phyloP scores from a whole-genome alignment of 75 land plant genomes.

The Azolla pinnata region DNA sequence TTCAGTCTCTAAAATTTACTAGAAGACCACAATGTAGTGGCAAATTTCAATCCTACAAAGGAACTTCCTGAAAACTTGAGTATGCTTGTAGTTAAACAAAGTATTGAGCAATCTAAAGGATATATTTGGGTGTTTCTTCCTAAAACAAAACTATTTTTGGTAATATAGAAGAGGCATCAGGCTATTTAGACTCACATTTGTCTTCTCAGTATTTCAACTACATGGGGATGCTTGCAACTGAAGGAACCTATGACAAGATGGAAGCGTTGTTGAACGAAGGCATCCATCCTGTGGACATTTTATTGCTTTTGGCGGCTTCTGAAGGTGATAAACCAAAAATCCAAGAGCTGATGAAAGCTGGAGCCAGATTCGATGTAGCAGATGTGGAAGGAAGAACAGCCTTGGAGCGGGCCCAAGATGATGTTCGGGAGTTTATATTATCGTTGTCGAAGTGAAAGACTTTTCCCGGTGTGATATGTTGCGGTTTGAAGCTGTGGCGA shows the following conservation, averaged over 20 bases:
- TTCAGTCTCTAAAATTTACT: no score
- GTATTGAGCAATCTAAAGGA: no score
- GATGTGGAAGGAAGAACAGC: slow-evolving; percentile 84
- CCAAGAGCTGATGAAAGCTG: slow-evolving; percentile 81
- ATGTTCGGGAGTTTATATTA: slow-evolving; percentile 59
- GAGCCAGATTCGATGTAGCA: slow-evolving; percentile 61
- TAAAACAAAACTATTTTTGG: no score
- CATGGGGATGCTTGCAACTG: slow-evolving; percentile 99
- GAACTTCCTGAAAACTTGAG: no score
- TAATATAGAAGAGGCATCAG: no score
- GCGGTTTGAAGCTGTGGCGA: no score
- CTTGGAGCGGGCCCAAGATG: slow-evolving; percentile 61
- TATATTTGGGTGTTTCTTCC: no score
- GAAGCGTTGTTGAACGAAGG: slow-evolving; percentile 68
- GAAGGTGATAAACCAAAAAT: slow-evolving; percentile 94
- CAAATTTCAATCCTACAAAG: no score
- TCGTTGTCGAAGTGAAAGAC: slow-evolving; percentile 29
- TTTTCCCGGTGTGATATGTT: no score
- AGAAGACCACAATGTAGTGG: no score
- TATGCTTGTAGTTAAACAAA: no score
- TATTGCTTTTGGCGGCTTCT: slow-evolving; percentile 78
- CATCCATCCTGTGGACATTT: slow-evolving; percentile 85
- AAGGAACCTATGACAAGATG: slow-evolving; percentile 96
- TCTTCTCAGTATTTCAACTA: slow-evolving; percentile 89
- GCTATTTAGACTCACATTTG: not conserved